Percentiles rank a stretch among this genome's conserved stretches.
Evolutionary conservation across 2,329 filamentous ascomycete genomes (phyloP).

Genomic region (Myriosclerotinia scirpicola): DNA sequence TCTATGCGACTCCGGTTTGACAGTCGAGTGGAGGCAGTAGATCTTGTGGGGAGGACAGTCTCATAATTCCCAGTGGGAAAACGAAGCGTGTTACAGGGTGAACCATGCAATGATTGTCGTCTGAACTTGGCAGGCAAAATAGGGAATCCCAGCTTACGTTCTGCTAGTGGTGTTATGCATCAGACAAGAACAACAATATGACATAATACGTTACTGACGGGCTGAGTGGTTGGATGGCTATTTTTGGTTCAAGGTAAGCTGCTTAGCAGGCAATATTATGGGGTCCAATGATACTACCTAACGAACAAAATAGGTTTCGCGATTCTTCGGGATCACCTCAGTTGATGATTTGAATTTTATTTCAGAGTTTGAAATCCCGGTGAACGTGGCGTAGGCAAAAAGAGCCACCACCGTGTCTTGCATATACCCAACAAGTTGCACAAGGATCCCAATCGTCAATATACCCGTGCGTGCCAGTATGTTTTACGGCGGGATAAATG

Average conservation of each 20-base stretch:
- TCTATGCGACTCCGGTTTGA: slow-evolving; percentile 15
- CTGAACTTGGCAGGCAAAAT: slow-evolving; percentile 16
- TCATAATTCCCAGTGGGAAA: not conserved
- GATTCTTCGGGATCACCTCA: not conserved
- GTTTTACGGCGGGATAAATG: slow-evolving; percentile 3
- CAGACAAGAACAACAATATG: not conserved
- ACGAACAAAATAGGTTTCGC: not conserved
- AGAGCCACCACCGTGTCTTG: slow-evolving; percentile 14
- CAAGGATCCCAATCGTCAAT: not conserved
- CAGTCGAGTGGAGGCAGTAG: slow-evolving; percentile 14
- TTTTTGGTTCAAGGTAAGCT: slow-evolving; percentile 14
- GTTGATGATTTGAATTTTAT: not conserved
- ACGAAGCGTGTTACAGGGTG: slow-evolving; percentile 9
- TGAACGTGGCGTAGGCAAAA: slow-evolving; percentile 2
- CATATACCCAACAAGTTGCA: slow-evolving; percentile 3
- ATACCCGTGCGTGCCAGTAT: slow-evolving; percentile 16
- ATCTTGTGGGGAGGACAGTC: slow-evolving; percentile 21
- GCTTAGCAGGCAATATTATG: slow-evolving; percentile 1
- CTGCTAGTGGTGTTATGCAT: slow-evolving; percentile 8
- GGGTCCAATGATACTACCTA: slow-evolving; percentile 8
- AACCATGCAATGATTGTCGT: slow-evolving; percentile 12
- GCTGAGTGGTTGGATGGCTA: not conserved
- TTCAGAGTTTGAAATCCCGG: not conserved
- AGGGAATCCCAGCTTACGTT: slow-evolving; percentile 11
- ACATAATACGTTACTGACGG: not conserved